Base-by-base conservation (phyloP, 805 yeast species). In the Soucietia sequanensis region DNA sequence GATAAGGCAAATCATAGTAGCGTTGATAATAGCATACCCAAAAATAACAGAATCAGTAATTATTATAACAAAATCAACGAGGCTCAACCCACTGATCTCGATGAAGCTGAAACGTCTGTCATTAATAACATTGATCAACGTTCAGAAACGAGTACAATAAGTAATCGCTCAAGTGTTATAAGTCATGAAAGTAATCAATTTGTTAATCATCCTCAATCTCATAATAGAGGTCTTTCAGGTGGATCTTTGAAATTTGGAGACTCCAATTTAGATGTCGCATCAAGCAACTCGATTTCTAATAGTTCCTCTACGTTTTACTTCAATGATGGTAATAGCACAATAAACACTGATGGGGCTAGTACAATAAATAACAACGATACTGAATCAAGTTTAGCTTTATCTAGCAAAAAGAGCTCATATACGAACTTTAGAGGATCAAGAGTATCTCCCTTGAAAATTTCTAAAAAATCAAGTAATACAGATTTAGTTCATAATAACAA, bases 11-110 rank as follows among this genome's bases (percentile, higher is more conserved):
- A 59, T 34, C 37, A 46, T 25, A 33, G 25, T 17, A 26, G 21
- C 20, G 11, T 19, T 10, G n/a, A 29, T 4, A 12, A 9, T 21
- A 23, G 11, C 17, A 14, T 6, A 8, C 26, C 24, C 16, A 27
- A 22, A 15, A 10, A 31, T 30, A 42, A 43, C 29, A 33, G 67
- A 23, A 55, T 56, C 13, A 58, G 65, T 38, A 31, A 41, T 3
- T 60, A 61, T 46, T 67, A 66, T 43, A 46, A 53, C 26, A 58
- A 52, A 38, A 59, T 68, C 29, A 56, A 59, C 34, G 54, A 54
- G 16, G 20, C 50, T 5, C 37, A 46, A 2, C 43, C 40, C 1
- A 30, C 37, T 10, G 50, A 38, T 7, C 46, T 44, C 10, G 42
- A 35, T 17, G 46, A 35, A 5, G 31, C 29, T 13, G 33, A 27